phyloP scores from a whole-genome alignment of 2,329 filamentous ascomycete species.

The Sclerotinia subarctica region DNA sequence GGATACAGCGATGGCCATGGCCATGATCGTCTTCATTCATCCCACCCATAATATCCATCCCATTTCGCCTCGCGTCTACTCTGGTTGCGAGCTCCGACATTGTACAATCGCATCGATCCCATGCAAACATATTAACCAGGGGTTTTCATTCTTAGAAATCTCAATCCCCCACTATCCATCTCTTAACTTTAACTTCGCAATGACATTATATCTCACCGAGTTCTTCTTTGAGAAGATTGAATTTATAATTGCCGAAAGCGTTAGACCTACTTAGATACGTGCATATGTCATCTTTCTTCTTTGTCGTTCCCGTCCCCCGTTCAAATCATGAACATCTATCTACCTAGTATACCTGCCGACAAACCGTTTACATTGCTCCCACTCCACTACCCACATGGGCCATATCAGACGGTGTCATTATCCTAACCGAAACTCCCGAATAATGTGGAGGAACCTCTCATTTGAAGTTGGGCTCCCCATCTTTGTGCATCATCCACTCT shows the following conservation, averaged over 20 bases:
- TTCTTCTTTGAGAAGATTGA: constrained; percentile 3
- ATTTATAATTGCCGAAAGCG: background rate
- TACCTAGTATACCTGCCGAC: background rate
- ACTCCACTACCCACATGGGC: constrained; percentile 8
- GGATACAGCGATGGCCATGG: constrained; percentile 7
- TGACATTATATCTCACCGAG: background rate
- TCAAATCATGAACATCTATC: background rate
- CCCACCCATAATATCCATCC: background rate
- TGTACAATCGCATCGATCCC: constrained; percentile 1
- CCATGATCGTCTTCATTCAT: constrained; percentile 4
- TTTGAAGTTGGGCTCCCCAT: constrained; percentile 13
- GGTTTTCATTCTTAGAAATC: constrained; percentile 2
- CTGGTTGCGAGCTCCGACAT: background rate
- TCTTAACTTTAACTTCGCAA: background rate
- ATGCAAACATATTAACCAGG: constrained; percentile 14
- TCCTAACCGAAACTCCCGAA: constrained; percentile 6
- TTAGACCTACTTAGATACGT: background rate
- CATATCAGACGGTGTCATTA: constrained; percentile 9
- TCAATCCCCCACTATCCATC: constrained; percentile 7
- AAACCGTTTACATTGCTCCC: background rate
- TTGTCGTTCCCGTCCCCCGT: background rate
- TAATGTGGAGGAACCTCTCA: constrained; percentile 16
- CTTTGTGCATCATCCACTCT: constrained; percentile 10
- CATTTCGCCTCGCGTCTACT: constrained; percentile 6
- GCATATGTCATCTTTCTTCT: background rate